A percentile compares a stretch with the other conserved stretches of the same genome.
These are phyloP conservation scores for Penicillium crustosum DNA, from an alignment of 2,329 filamentous ascomycete species.

Conservation along the genomic window DNA sequence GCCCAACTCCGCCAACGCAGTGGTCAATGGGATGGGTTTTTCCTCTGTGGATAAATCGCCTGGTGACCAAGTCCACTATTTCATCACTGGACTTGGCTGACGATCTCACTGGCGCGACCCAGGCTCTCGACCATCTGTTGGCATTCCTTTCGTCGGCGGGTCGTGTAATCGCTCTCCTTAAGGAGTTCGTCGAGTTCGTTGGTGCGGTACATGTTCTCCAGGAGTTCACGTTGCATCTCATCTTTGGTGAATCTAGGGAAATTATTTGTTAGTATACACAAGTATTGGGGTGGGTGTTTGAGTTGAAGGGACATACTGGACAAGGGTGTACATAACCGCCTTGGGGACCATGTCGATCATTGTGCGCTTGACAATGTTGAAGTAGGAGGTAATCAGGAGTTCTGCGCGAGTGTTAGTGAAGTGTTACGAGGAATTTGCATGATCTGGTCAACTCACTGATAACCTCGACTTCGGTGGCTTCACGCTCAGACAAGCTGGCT, in stretches of 20 bases:
- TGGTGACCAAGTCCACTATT: background rate
- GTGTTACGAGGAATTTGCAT: background rate
- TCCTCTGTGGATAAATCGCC: background rate
- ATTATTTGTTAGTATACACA: conserved; percentile 15
- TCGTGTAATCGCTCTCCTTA: conserved; percentile 97
- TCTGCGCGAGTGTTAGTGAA: conserved; percentile 54
- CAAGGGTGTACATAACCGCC: conserved; percentile 95
- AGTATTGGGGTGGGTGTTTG: too few species aligned
- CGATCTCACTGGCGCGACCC: conserved; percentile 87
- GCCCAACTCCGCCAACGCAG: conserved; percentile 22
- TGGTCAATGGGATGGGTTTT: background rate
- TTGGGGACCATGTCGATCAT: conserved; percentile 99
- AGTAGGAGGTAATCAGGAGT: conserved; percentile 93
- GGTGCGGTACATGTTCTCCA: conserved; percentile 95
- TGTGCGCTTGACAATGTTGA: conserved; percentile 94
- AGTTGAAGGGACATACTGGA: conserved; percentile 66
- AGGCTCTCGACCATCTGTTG: conserved; percentile 98
- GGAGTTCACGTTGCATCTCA: conserved; percentile 94
- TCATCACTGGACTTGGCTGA: conserved; percentile 68
- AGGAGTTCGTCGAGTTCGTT: conserved; percentile 89
- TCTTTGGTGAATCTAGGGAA: conserved; percentile 79
- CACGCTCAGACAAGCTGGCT: conserved; percentile 88
- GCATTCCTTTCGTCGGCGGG: conserved; percentile 93
- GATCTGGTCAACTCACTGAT: conserved; percentile 68
- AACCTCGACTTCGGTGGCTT: conserved; percentile 94